Conservation (phyloP, 768 basidiomycete species). For the Amyloporia xantha region DNA sequence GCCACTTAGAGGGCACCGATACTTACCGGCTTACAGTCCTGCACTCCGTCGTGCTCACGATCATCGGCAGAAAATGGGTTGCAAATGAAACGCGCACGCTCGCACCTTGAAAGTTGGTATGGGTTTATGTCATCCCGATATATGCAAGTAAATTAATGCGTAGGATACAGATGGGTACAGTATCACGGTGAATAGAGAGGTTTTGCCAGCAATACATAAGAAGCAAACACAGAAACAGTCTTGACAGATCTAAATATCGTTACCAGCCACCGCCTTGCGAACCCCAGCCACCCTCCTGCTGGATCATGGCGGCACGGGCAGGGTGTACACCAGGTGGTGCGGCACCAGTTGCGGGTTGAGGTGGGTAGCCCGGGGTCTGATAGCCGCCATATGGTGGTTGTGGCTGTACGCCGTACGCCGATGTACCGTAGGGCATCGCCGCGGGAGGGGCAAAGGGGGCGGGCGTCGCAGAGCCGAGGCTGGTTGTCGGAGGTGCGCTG, state of each 20-base stretch:
- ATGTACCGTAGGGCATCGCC: constrained; percentile 6
- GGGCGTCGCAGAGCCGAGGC: constrained; percentile 33
- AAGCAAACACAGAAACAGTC: neutral
- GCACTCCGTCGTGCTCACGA: too few relatives aligned
- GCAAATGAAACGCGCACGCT: neutral
- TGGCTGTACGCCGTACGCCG: constrained; percentile 22
- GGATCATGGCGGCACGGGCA: constrained; percentile 59
- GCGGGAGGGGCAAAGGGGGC: constrained; percentile 9
- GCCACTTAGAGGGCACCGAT: too few relatives aligned
- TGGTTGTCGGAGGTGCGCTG: constrained; percentile 26
- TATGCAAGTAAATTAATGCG: neutral
- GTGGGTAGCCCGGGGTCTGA: constrained; percentile 38
- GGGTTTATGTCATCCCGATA: too few relatives aligned
- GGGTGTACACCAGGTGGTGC: constrained; percentile 58
- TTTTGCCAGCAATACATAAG: constrained; percentile 4
- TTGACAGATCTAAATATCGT: constrained; percentile 8
- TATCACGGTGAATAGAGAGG: constrained; percentile 1
- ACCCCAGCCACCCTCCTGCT: constrained; percentile 36
- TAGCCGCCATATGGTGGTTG: constrained; percentile 24
- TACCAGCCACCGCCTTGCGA: constrained; percentile 27
- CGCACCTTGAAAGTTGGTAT: neutral
- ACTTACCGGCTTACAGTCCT: too few relatives aligned
- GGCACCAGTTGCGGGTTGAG: constrained; percentile 30
- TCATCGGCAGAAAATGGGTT: too few relatives aligned
- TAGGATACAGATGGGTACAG: constrained; percentile 1